phyloP scores from a whole-genome alignment of 164 flowering plant genomes.

The Berberis thunbergii region DNA sequence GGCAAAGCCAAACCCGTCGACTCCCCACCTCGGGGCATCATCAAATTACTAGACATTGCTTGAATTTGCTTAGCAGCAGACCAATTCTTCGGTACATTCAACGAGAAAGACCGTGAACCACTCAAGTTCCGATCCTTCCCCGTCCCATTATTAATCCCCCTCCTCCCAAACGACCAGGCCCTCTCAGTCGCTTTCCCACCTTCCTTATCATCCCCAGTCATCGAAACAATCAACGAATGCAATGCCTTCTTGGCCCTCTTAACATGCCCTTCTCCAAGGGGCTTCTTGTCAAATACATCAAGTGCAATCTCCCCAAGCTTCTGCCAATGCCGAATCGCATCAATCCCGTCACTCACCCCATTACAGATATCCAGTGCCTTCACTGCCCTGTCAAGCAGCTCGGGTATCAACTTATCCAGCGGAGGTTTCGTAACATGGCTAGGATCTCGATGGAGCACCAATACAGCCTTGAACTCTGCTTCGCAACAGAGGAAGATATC shows the following conservation, averaged over 20 bases:
- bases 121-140: constrained; percentile 19
- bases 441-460: too few relatives aligned
- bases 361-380: constrained; percentile 66
- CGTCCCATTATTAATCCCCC: not conserved
- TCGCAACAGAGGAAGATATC: too few relatives aligned
- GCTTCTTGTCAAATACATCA: constrained; percentile 33
- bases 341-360: constrained; percentile 48
- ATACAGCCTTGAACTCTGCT: too few relatives aligned
- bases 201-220: constrained; percentile 41
- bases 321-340: constrained; percentile 46
- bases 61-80: constrained; percentile 82
- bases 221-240: constrained; percentile 25
- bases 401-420: constrained; percentile 55
- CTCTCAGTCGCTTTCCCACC: constrained; percentile 36
- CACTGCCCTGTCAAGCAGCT: constrained; percentile 49
- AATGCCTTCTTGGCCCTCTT: constrained; percentile 49
- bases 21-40: constrained; percentile 57
- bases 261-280: constrained; percentile 59
- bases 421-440: constrained; percentile 35
- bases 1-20: constrained; percentile 36
- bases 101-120: constrained; percentile 31
- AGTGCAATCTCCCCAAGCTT: constrained; percentile 50
- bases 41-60: constrained; percentile 51
- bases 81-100: constrained; percentile 53
- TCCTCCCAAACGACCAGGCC: constrained; percentile 54